Evolutionary conservation across 2,329 filamentous ascomycete genomes (phyloP).

Genomic region (Xenoacremonium recifei): DNA sequence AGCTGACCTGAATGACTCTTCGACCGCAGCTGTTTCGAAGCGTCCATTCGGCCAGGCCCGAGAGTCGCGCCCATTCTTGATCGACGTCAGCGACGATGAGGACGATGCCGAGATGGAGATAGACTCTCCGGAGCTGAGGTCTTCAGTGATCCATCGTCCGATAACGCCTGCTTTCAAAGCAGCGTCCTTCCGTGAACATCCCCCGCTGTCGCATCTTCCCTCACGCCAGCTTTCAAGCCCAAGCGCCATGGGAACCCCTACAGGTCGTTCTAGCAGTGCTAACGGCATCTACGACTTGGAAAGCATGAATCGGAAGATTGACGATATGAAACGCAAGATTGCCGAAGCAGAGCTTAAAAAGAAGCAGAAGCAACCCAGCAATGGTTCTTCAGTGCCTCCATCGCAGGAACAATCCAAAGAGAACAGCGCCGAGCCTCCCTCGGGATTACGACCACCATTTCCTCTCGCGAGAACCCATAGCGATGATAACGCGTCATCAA

Average conservation of each 20-base stretch:
- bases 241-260: slow-evolving; percentile 37
- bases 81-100: slow-evolving; percentile 77
- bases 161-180: slow-evolving; percentile 33
- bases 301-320: slow-evolving; percentile 57
- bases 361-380: slow-evolving; percentile 37
- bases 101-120: slow-evolving; percentile 69
- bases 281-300: slow-evolving; percentile 42
- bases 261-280: slow-evolving; percentile 31
- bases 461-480: neutral
- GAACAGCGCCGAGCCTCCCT: slow-evolving; percentile 19
- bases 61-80: slow-evolving; percentile 66
- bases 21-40: slow-evolving; percentile 44
- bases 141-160: slow-evolving; percentile 31
- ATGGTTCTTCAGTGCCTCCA: slow-evolving; percentile 27
- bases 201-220: slow-evolving; percentile 39
- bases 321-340: slow-evolving; percentile 58
- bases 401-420: slow-evolving; percentile 25
- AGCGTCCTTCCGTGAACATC: slow-evolving; percentile 42
- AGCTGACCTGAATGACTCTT: slow-evolving; percentile 65
- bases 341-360: slow-evolving; percentile 58
- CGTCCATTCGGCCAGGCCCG: slow-evolving; percentile 61
- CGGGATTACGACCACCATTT: neutral
- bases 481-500: slow-evolving; percentile 6
- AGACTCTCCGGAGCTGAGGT: slow-evolving; percentile 50
- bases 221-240: slow-evolving; percentile 42